Evolutionary conservation across 768 basidiomycete genomes (phyloP), one percentile per base, ranked within the genome.

Genomic region (Leccinum arenicola): DNA sequence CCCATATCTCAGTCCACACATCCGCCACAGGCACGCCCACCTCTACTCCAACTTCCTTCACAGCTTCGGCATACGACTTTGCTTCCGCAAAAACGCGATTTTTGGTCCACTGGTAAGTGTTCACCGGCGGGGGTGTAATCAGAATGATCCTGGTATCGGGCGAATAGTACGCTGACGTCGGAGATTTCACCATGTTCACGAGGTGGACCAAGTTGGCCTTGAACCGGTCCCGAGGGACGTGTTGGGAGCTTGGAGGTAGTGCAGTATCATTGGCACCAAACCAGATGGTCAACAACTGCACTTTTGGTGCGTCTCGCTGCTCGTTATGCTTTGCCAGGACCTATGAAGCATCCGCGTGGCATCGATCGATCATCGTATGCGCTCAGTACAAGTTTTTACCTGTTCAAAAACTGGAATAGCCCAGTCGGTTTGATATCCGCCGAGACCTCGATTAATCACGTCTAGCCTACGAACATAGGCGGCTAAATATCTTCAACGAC

Each of bases 341-440:
- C 88, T 91, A 64, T 3, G 14, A 0, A 55, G 31, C n/a, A 14
- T 45, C 2, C 17, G 48, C 23, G n/a, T 52, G n/a, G 33, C 29
- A 23, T 25, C 45, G 27, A 43, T 10, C 25, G 25, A 27, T 27
- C 25, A 27, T 27, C 23, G 9, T 43, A 6, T 19, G 19, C 17
- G 1, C 4, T 12, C 8, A 11, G 27, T 8, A 9, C 17, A 29
- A 53, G 36, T 2, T 40, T n/a, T 6, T 61, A 87, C 91, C 80
- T 88, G 85, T 66, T 90, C 81, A 57, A 95, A 82, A 29, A 93
- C 80, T 3, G 91, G 90, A 36, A 94, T 74, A 6, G 80, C 87
- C 94, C 93, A 95, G 35, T 88, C 85, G 1, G 92, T 88, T 68
- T 91, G 95, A 74, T 95, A 97, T 2, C 93, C 93, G 29, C 83